These are phyloP conservation scores for Magnolia sinica DNA, from an alignment of 164 flowering plant genomes.

Conservation along the genomic window DNA sequence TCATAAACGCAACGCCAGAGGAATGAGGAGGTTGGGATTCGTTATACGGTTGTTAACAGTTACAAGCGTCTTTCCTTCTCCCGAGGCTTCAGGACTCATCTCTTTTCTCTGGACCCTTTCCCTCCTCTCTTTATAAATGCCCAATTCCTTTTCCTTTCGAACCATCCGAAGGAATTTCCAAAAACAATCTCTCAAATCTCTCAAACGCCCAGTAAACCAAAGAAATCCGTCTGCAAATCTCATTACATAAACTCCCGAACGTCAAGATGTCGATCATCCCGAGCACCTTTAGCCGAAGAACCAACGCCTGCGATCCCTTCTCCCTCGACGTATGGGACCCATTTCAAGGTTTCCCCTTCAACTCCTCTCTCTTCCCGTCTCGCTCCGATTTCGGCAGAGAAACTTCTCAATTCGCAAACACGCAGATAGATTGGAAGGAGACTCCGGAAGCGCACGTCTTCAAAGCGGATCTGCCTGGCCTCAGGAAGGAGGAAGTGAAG, in stretches of 20 bases:
- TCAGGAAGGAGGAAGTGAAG: conserved; percentile 38
- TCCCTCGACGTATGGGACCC: conserved; percentile 17
- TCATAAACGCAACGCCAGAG: too few relatives aligned
- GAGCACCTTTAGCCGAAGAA: conserved; percentile 11
- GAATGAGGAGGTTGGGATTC: too few relatives aligned
- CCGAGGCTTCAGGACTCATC: background rate
- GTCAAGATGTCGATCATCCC: conserved; percentile 11
- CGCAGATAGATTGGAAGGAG: conserved; percentile 39
- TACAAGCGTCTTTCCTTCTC: too few relatives aligned
- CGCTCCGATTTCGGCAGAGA: conserved; percentile 11
- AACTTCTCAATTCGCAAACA: conserved; percentile 16
- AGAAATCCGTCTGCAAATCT: background rate
- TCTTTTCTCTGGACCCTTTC: background rate
- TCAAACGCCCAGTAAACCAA: background rate
- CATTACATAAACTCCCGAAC: background rate
- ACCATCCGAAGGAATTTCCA: background rate
- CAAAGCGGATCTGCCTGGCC: conserved; percentile 40
- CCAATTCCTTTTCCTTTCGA: background rate
- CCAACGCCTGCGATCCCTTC: conserved; percentile 14
- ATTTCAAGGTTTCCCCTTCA: conserved; percentile 13
- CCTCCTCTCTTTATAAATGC: background rate
- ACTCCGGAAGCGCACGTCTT: conserved; percentile 40
- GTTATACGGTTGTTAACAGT: too few relatives aligned
- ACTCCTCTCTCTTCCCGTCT: background rate
- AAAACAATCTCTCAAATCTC: background rate